Conservation (phyloP, 257 asterid species). For the Cruciata laevipes region DNA sequence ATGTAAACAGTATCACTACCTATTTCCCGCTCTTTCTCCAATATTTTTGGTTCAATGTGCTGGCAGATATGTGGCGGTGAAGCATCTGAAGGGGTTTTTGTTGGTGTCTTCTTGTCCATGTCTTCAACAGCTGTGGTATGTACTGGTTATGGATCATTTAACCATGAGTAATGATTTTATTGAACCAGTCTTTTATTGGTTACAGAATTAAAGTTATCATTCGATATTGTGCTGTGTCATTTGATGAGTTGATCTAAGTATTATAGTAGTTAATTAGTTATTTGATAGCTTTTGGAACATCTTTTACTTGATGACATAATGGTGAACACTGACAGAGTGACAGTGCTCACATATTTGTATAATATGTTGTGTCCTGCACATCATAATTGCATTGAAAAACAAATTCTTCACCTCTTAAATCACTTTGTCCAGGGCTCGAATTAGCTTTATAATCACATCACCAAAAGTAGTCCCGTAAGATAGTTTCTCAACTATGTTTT, state of each 20-base stretch:
- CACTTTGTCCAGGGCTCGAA: not conserved
- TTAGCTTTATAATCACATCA: not conserved
- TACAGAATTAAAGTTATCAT: not conserved
- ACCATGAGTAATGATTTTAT: not conserved
- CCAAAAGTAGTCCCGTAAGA: not conserved
- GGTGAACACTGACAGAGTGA: not conserved
- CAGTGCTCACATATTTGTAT: not conserved
- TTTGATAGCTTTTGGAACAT: not conserved
- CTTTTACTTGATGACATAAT: not conserved
- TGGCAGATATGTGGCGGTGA: constrained; percentile 76
- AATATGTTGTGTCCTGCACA: not conserved
- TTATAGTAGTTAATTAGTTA: not conserved
- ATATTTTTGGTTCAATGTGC: constrained; percentile 2
- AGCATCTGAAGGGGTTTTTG: constrained; percentile 86
- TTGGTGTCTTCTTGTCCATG: constrained; percentile 86
- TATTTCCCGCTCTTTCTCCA: not conserved
- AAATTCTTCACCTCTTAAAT: not conserved
- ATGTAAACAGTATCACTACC: not conserved
- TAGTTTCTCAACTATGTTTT: not conserved
- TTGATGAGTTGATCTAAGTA: too few relatives aligned
- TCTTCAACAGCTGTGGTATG: constrained; percentile 90
- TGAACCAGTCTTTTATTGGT: not conserved
- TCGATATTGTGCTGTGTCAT: not conserved
- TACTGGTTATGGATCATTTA: constrained; percentile 18
- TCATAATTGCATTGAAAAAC: not conserved